A percentile compares a stretch with the other conserved stretches of the same genome.
phyloP scores from a whole-genome alignment of 2,329 filamentous ascomycete species.

The Xylaria multiplex region DNA sequence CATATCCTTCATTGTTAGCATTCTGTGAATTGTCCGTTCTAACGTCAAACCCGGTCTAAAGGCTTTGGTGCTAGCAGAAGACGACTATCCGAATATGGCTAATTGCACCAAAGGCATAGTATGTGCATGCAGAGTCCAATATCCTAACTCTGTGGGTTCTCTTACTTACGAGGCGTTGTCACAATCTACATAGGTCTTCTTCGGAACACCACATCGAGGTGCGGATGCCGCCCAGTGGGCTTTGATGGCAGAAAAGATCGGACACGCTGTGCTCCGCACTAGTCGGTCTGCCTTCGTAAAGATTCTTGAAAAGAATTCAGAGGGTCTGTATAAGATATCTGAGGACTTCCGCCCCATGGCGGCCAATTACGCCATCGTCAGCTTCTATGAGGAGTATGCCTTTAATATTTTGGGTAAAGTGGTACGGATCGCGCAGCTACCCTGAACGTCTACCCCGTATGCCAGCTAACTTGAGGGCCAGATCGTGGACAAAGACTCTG shows the following conservation, averaged over 20 bases:
- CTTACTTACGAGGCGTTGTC: background rate
- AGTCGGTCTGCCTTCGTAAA: background rate
- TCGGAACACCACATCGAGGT: constrained; percentile 25
- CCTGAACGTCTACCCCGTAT: background rate
- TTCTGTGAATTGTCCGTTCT: background rate
- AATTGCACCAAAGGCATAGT: constrained; percentile 16
- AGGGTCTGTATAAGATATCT: constrained; percentile 10
- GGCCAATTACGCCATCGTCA: constrained; percentile 13
- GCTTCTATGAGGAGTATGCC: constrained; percentile 21
- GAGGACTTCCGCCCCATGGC: constrained; percentile 9
- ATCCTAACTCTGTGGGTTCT: background rate
- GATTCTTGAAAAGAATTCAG: constrained; percentile 3
- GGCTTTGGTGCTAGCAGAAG: constrained; percentile 5
- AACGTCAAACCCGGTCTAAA: background rate
- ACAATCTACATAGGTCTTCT: constrained; percentile 4
- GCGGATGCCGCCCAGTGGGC: constrained; percentile 3
- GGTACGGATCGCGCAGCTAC: background rate
- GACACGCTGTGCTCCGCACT: background rate
- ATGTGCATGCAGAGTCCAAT: background rate
- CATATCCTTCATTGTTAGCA: too few relatives aligned
- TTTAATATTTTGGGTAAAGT: constrained; percentile 12
- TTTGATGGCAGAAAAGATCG: background rate
- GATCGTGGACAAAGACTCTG: constrained; percentile 25
- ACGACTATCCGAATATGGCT: background rate
- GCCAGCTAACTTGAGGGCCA: constrained; percentile 2